Conservation (phyloP, 108 stramenopile species). For the Nitzschia palea region DNA sequence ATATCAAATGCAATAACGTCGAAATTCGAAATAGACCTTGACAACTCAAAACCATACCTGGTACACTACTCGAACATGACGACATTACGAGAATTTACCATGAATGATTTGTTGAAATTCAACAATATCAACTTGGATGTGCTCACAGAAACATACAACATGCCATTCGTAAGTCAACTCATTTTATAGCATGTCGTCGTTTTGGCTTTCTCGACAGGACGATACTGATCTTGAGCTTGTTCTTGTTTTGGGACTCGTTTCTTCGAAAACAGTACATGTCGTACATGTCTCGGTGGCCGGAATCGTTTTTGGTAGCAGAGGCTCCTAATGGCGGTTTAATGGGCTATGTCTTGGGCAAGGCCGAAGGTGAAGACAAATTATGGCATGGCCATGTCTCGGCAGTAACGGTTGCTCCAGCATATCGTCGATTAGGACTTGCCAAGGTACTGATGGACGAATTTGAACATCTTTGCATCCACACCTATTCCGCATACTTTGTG, state of each 20-base stretch:
- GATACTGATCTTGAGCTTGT: slow-evolving; percentile 11
- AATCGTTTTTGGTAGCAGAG: slow-evolving; percentile 89
- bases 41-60: too few species aligned
- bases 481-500: slow-evolving; percentile 95
- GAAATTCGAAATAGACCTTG: too few species aligned
- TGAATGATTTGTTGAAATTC: slow-evolving; percentile 95
- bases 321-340: slow-evolving; percentile 74
- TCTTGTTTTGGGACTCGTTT: too few species aligned
- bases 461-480: slow-evolving; percentile 72
- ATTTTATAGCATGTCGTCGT: neutral
- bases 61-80: slow-evolving; percentile 60
- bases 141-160: slow-evolving; percentile 91
- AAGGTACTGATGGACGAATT: slow-evolving; percentile 94
- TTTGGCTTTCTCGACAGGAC: neutral
- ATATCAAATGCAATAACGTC: too few species aligned
- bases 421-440: slow-evolving; percentile 88
- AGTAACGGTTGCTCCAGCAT: slow-evolving; percentile 94
- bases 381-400: slow-evolving; percentile 99
- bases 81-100: slow-evolving; percentile 84
- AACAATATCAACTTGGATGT: slow-evolving; percentile 98
- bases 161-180: slow-evolving; percentile 17
- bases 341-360: slow-evolving; percentile 89
- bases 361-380: slow-evolving; percentile 88
- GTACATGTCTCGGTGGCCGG: slow-evolving; percentile 95
- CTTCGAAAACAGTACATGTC: slow-evolving; percentile 64